Conservation (phyloP, 805 yeast species). For the Metahyphopichia silvanorum region DNA sequence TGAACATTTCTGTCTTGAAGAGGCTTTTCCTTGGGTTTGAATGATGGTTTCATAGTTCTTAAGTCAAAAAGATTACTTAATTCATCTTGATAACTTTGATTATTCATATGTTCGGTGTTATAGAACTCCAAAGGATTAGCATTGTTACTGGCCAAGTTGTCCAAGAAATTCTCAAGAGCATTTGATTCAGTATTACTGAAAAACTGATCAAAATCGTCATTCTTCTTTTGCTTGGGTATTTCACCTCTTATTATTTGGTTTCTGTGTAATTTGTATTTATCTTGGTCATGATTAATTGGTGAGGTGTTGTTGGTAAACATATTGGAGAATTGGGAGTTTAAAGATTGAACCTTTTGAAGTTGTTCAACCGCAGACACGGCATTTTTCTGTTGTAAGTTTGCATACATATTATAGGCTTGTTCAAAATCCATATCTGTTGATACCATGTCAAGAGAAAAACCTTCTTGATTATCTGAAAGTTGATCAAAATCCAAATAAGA, state of each 20-base stretch:
- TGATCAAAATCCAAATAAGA: too few relatives aligned
- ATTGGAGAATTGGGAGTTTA: conserved; percentile 17
- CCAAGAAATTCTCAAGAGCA: conserved; percentile 40
- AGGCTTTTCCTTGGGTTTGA: conserved; percentile 3
- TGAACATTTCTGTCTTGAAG: conserved; percentile 6
- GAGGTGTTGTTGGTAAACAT: conserved; percentile 1
- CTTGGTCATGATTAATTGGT: neutral
- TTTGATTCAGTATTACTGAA: conserved; percentile 34
- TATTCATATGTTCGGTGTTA: conserved; percentile 4
- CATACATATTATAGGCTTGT: conserved; percentile 41
- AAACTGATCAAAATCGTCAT: conserved; percentile 32
- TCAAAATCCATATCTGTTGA: conserved; percentile 43
- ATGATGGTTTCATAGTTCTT: conserved; percentile 26
- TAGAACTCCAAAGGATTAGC: conserved; percentile 31
- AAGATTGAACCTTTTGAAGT: conserved; percentile 35
- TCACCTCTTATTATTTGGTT: neutral
- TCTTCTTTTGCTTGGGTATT: conserved; percentile 3
- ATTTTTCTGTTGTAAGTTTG: conserved; percentile 34
- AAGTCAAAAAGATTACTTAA: conserved; percentile 17
- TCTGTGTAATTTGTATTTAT: conserved; percentile 2
- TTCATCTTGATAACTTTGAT: neutral
- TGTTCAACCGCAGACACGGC: conserved; percentile 33
- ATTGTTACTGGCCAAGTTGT: conserved; percentile 27
- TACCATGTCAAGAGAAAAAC: conserved; percentile 25
- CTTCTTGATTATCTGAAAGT: too few relatives aligned